Evolutionary conservation across 2,329 filamentous ascomycete genomes (phyloP).

Genomic region (Endoconidiophora polonica): DNA sequence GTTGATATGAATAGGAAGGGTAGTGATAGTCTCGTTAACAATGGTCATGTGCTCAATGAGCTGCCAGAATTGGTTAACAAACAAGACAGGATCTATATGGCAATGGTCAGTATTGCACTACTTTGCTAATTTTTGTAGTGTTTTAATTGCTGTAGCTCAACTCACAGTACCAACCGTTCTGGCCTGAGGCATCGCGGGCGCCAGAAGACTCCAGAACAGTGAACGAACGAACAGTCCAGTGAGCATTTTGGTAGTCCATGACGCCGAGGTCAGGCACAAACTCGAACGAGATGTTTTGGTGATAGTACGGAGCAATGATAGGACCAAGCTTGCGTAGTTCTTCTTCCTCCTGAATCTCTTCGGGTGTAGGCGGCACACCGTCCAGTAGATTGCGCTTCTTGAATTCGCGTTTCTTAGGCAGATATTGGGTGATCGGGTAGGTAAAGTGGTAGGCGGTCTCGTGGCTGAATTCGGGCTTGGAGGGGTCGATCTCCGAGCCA

Average conservation of each 20-base stretch:
- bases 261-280: conserved; percentile 68
- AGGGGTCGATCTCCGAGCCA: conserved; percentile 62
- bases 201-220: conserved; percentile 64
- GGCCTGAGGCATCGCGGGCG: conserved; percentile 65
- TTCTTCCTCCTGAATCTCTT: conserved; percentile 33
- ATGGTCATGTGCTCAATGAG: conserved; percentile 78
- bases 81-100: conserved; percentile 53
- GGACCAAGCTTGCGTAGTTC: conserved; percentile 41
- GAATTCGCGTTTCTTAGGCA: conserved; percentile 73
- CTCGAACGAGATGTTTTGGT: conserved; percentile 82
- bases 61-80: conserved; percentile 96
- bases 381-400: conserved; percentile 83
- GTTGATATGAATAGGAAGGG: conserved; percentile 66
- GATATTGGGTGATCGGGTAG: conserved; percentile 73
- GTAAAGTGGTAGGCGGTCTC: conserved; percentile 68
- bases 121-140: not conserved
- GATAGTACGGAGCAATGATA: conserved; percentile 71
- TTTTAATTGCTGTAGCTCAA: conserved; percentile 10
- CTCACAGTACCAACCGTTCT: conserved; percentile 77
- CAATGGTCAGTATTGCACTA: conserved; percentile 13
- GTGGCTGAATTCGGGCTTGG: conserved; percentile 52
- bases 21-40: conserved; percentile 75
- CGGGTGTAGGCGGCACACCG: conserved; percentile 22
- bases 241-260: conserved; percentile 46
- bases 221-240: conserved; percentile 61